A percentile compares a stretch with the other conserved stretches of the same genome.
These are phyloP conservation scores for Daldinia childiae DNA, from an alignment of 495 filamentous ascomycete genomes.

Conservation along the genomic window DNA sequence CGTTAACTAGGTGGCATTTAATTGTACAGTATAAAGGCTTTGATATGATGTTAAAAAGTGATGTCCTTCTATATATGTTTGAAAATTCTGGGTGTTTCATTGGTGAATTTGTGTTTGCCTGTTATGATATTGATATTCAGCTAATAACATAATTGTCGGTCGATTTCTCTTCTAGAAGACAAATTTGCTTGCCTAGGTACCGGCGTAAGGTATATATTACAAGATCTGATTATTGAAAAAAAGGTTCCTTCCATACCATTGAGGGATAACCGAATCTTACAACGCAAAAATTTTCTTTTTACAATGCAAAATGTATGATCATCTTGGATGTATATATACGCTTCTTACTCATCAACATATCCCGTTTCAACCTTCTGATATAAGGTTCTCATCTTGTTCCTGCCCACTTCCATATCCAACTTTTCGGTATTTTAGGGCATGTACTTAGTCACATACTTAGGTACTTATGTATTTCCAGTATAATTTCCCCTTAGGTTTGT, in stretches of 20 bases:
- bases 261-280: too few species aligned
- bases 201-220: too few species aligned
- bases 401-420: too few species aligned
- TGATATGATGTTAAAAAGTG: neutral
- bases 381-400: too few species aligned
- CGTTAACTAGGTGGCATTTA: conserved; percentile 10
- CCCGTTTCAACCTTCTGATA: neutral
- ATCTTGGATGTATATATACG: neutral
- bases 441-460: neutral
- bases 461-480: neutral
- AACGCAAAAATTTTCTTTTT: too few species aligned
- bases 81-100: neutral
- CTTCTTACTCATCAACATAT: neutral
- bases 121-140: too few species aligned
- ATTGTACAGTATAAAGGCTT: conserved; percentile 1
- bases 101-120: neutral
- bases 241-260: too few species aligned
- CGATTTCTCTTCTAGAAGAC: too few species aligned
- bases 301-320: too few species aligned
- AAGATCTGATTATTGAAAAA: too few species aligned
- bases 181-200: too few species aligned
- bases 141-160: too few species aligned
- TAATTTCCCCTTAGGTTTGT: neutral
- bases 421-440: neutral
- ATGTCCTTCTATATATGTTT: neutral